Percentiles rank a stretch among this genome's conserved stretches.
Conservation (phyloP, 176 grass and related monocot genomes). For the Ensete glaucum region DNA sequence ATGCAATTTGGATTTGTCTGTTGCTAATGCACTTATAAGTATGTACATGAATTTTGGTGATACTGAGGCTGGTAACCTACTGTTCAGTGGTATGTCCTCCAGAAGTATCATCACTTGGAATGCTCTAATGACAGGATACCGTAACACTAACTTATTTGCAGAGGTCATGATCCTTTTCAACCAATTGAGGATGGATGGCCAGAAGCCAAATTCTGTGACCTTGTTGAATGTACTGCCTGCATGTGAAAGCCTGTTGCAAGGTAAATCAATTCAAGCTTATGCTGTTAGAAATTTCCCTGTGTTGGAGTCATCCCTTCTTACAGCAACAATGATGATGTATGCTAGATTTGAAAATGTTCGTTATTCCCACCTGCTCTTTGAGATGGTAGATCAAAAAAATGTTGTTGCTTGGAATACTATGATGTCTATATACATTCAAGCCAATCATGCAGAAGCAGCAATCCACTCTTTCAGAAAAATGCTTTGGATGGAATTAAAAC, state of each 20-base stretch:
- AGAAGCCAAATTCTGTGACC: constrained; percentile 40
- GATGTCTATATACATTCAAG: constrained; percentile 48
- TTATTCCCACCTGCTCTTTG: constrained; percentile 39
- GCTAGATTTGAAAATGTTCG: constrained; percentile 43
- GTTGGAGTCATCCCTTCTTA: constrained; percentile 34
- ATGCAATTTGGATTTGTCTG: constrained; percentile 37
- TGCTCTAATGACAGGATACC: constrained; percentile 60
- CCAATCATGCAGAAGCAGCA: constrained; percentile 33
- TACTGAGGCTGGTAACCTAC: constrained; percentile 34
- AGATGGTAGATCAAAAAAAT: constrained; percentile 36
- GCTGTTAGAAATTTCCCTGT: constrained; percentile 41
- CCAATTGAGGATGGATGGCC: constrained; percentile 35
- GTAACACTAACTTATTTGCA: constrained; percentile 30
- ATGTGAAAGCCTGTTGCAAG: constrained; percentile 40
- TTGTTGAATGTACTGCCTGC: constrained; percentile 47
- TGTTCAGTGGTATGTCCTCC: constrained; percentile 33
- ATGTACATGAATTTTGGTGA: constrained; percentile 56
- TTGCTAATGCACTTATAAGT: constrained; percentile 62
- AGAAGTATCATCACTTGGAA: constrained; percentile 42
- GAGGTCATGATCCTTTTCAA: constrained; percentile 40
- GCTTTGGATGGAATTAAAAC: constrained; percentile 25
- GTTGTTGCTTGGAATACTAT: constrained; percentile 50
- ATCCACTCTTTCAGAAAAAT: constrained; percentile 43
- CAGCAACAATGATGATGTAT: constrained; percentile 57
- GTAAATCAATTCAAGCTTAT: constrained; percentile 47